Conservation (phyloP, 164 flowering plant species). For the Berberis vulgaris region DNA sequence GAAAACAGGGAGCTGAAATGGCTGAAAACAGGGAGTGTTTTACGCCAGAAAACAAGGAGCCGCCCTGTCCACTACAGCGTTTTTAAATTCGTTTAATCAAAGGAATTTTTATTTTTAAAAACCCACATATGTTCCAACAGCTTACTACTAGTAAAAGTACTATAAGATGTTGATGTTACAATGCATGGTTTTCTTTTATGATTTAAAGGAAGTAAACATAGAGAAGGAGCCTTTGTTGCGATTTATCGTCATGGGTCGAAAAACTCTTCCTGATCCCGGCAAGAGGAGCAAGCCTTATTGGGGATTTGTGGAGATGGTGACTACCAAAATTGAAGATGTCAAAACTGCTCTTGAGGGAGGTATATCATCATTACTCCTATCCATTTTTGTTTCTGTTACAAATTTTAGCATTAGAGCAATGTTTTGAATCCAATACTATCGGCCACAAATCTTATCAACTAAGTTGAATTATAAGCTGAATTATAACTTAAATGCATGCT, state of each 20-base stretch:
- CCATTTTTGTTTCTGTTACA: not conserved
- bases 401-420: not conserved
- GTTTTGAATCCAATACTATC: not conserved
- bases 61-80: too few species aligned
- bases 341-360: constrained; percentile 58
- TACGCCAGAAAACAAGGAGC: too few species aligned
- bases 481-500: too few species aligned
- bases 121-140: too few species aligned
- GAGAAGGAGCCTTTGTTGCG: constrained; percentile 49
- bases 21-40: too few species aligned
- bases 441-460: too few species aligned
- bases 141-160: too few species aligned
- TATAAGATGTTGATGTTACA: not conserved
- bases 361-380: constrained; percentile 1
- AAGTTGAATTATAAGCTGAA: too few species aligned
- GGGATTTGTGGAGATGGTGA: constrained; percentile 82
- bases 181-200: not conserved
- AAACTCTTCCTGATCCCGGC: constrained; percentile 57
- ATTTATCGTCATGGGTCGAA: constrained; percentile 56
- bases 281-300: constrained; percentile 48
- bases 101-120: too few species aligned
- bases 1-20: too few species aligned
- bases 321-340: constrained; percentile 43
- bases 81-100: too few species aligned
- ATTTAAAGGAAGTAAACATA: constrained; percentile 50